Evolutionary conservation across 768 basidiomycete species (phyloP).

Genomic region (Lactarius indigo): DNA sequence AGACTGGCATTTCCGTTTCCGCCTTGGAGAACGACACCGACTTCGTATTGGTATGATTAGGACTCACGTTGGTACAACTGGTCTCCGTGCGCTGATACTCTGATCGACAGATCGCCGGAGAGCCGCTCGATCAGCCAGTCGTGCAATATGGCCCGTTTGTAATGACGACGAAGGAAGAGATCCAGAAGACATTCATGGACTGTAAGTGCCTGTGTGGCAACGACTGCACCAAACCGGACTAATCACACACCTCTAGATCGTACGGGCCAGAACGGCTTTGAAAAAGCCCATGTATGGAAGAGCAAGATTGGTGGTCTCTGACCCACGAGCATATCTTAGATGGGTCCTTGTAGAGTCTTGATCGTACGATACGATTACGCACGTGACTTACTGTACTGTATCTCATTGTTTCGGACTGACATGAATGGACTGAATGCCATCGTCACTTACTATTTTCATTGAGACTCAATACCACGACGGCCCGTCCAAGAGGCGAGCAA

Average conservation of each 20-base stretch:
- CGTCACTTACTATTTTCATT: background rate
- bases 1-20: slow-evolving; percentile 68
- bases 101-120: slow-evolving; percentile 62
- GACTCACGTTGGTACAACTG: background rate
- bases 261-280: slow-evolving; percentile 81
- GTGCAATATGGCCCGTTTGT: slow-evolving; percentile 88
- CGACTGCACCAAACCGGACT: background rate
- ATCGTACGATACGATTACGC: no score
- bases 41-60: slow-evolving; percentile 69
- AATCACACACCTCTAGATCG: slow-evolving; percentile 48
- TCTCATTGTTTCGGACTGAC: background rate
- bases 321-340: slow-evolving; percentile 10
- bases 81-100: background rate
- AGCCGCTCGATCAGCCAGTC: slow-evolving; percentile 85
- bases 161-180: slow-evolving; percentile 77
- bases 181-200: slow-evolving; percentile 77
- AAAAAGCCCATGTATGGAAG: slow-evolving; percentile 83
- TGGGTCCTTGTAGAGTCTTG: slow-evolving; percentile 4
- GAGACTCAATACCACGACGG: background rate
- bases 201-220: slow-evolving; percentile 43
- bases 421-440: background rate
- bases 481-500: background rate
- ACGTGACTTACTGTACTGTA: no score
- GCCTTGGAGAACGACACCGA: slow-evolving; percentile 62
- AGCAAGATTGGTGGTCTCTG: slow-evolving; percentile 60